Conservation (phyloP, 306 rosid genomes). For the Adenanthera pavonina region DNA sequence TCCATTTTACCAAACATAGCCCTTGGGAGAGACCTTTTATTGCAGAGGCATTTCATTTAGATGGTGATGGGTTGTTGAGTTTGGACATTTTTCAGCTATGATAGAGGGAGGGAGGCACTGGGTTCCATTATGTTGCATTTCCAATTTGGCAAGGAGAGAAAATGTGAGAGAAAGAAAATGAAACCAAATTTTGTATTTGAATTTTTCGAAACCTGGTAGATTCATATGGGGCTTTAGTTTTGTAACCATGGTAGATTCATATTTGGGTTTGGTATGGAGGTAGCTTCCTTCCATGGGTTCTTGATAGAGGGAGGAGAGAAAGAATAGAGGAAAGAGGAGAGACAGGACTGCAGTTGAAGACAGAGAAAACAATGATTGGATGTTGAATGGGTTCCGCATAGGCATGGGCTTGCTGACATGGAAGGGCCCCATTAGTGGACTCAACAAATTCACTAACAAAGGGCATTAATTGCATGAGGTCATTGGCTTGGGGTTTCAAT, state of each 20-base stretch:
- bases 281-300: not conserved
- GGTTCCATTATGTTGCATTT: not conserved
- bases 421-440: too few relatives aligned
- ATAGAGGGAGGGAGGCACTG: not conserved
- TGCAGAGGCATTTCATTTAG: not conserved
- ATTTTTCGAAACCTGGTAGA: not conserved
- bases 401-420: too few relatives aligned
- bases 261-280: not conserved
- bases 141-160: not conserved
- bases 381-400: not conserved
- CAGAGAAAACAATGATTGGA: not conserved
- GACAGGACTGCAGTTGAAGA: not conserved
- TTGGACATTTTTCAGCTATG: not conserved
- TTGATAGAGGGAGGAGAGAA: not conserved
- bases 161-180: not conserved
- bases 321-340: not conserved
- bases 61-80: conserved; percentile 3
- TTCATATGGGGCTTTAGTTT: not conserved
- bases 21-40: not conserved
- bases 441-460: too few relatives aligned
- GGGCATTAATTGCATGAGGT: too few relatives aligned
- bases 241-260: not conserved
- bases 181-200: not conserved
- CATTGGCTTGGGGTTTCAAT: too few relatives aligned
- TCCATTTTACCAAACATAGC: too few relatives aligned